A percentile compares a stretch with the other conserved stretches of the same genome.
Conservation (phyloP, 345 rosid genomes). For the Dipteronia sinensis region DNA sequence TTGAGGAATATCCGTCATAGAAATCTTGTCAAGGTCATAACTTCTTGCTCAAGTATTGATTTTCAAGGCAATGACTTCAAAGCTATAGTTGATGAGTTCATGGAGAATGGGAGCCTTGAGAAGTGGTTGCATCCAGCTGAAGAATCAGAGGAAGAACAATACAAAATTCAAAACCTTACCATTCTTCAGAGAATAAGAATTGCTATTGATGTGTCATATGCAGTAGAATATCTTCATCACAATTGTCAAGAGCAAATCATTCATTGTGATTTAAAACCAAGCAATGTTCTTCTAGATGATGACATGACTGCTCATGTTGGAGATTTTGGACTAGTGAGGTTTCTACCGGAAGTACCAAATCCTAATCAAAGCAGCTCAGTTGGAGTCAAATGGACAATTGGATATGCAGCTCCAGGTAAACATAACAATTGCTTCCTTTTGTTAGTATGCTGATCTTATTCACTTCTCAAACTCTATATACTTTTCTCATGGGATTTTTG, state of each 20-base stretch:
- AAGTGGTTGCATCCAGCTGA: slow-evolving; percentile 13
- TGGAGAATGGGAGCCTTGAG: slow-evolving; percentile 30
- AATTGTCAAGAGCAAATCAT: neutral
- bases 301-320: slow-evolving; percentile 22
- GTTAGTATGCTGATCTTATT: neutral
- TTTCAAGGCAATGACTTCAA: slow-evolving; percentile 28
- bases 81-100: slow-evolving; percentile 24
- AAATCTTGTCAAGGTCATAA: slow-evolving; percentile 20
- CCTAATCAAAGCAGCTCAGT: slow-evolving; percentile 1
- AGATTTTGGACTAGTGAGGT: slow-evolving; percentile 26
- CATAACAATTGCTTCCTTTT: too few species aligned
- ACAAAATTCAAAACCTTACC: neutral
- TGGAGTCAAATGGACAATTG: slow-evolving; percentile 14
- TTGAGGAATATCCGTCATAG: slow-evolving; percentile 22
- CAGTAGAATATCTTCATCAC: slow-evolving; percentile 13
- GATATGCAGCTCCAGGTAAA: slow-evolving; percentile 25
- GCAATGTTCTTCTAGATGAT: slow-evolving; percentile 22
- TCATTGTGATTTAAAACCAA: slow-evolving; percentile 22
- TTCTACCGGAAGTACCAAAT: neutral
- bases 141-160: neutral
- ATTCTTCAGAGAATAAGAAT: slow-evolving; percentile 21
- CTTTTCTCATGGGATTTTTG: neutral
- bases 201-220: slow-evolving; percentile 3
- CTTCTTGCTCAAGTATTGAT: slow-evolving; percentile 23
- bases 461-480: neutral